phyloP scores from a whole-genome alignment of 192 early-diverging fungal genomes.

The Cladochytrium replicatum region DNA sequence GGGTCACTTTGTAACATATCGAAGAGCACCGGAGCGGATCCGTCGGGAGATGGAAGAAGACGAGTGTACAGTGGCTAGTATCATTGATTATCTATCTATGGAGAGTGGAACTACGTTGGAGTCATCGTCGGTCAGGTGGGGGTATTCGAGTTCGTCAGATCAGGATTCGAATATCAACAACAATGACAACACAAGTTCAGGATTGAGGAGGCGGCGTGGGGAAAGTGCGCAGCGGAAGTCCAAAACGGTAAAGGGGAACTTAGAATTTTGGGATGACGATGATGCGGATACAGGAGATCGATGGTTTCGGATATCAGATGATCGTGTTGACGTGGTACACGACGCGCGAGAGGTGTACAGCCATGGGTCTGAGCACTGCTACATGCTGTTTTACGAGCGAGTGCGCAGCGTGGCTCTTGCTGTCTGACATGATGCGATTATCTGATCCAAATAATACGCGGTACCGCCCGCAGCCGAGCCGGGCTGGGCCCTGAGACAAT shows the following conservation, averaged over 20 bases:
- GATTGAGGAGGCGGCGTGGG: background rate
- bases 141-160: conserved; percentile 11
- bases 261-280: conserved; percentile 1
- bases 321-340: conserved; percentile 27
- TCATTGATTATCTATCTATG: no score
- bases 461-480: no score
- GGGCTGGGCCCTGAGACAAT: no score
- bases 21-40: conserved; percentile 23
- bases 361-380: conserved; percentile 30
- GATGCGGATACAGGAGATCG: conserved; percentile 37
- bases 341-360: conserved; percentile 33
- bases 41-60: background rate
- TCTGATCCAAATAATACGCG: no score
- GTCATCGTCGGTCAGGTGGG: background rate
- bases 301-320: conserved; percentile 65
- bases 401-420: no score
- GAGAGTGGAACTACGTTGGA: conserved; percentile 5
- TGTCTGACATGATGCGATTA: no score
- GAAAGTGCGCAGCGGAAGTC: background rate
- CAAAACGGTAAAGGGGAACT: background rate
- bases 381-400: conserved; percentile 52
- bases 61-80: background rate
- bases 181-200: background rate
- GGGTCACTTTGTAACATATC: conserved; percentile 86
- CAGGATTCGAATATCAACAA: background rate